A percentile compares a stretch with the other conserved stretches of the same genome.
These are phyloP conservation scores for Sicyos edulis DNA, from an alignment of 306 rosid genomes.

Conservation along the genomic window DNA sequence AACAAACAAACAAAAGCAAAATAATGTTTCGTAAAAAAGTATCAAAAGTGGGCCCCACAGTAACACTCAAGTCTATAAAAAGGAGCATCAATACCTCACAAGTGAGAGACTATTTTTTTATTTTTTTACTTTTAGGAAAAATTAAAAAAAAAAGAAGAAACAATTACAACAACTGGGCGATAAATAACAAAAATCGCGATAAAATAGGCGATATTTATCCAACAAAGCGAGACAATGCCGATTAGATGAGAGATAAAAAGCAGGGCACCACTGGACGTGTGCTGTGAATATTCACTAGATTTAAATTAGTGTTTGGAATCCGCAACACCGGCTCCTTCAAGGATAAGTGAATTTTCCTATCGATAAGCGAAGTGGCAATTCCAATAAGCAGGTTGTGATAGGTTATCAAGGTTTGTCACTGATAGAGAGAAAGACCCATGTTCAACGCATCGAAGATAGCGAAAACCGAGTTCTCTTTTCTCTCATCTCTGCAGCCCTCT, in stretches of 20 bases:
- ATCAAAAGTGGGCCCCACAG: too few relatives aligned
- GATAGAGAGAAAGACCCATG: conserved; percentile 43
- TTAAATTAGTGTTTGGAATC: conserved; percentile 60
- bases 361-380: accelerated
- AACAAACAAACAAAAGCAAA: too few relatives aligned
- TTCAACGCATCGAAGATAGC: conserved; percentile 75
- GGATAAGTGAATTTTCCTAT: accelerated
- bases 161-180: too few relatives aligned
- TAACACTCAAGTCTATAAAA: too few relatives aligned
- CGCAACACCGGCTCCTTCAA: conserved; percentile 27
- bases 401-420: conserved; percentile 29
- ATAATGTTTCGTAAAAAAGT: too few relatives aligned
- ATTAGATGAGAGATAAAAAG: conserved; percentile 6
- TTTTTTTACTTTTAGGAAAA: too few relatives aligned
- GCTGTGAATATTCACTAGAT: conserved; percentile 57
- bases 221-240: neutral
- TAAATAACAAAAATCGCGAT: too few relatives aligned
- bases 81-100: too few relatives aligned
- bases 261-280: conserved; percentile 51
- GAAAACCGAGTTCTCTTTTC: conserved; percentile 46
- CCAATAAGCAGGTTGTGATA: neutral
- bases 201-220: neutral
- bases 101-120: too few relatives aligned
- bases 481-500: conserved; percentile 45
- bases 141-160: too few relatives aligned